Conservation (phyloP, 2,329 filamentous ascomycete genomes). For the Penicillium sp. region DNA sequence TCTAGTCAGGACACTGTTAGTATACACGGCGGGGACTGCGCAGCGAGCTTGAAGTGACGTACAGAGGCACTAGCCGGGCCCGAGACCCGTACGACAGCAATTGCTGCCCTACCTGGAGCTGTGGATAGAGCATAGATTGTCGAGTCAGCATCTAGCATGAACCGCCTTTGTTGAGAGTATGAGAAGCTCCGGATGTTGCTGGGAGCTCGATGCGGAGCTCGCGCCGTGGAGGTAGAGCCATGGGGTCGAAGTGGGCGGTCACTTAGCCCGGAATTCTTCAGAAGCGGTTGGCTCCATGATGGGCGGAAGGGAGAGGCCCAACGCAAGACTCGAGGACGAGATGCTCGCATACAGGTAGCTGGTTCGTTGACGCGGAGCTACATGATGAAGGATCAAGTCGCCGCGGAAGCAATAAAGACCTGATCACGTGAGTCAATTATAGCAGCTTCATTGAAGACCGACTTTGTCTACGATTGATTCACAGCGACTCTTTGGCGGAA, state of each 20-base stretch:
- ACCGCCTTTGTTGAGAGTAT: slow-evolving; percentile 12
- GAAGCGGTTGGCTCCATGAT: slow-evolving; percentile 22
- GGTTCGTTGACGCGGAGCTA: neutral
- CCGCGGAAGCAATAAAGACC: neutral
- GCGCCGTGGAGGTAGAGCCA: slow-evolving; percentile 10
- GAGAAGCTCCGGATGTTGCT: slow-evolving; percentile 28
- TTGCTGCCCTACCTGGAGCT: slow-evolving; percentile 80
- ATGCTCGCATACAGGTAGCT: slow-evolving; percentile 33
- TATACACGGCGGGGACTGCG: neutral
- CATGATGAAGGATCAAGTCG: neutral
- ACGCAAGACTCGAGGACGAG: slow-evolving; percentile 22
- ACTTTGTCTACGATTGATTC: too few relatives aligned
- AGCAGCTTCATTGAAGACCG: neutral
- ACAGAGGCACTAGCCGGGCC: slow-evolving; percentile 73
- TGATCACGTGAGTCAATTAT: neutral
- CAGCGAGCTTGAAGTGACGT: slow-evolving; percentile 15
- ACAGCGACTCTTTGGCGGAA: too few relatives aligned
- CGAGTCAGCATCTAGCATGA: slow-evolving; percentile 34
- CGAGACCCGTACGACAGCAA: slow-evolving; percentile 86
- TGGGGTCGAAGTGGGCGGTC: slow-evolving; percentile 15
- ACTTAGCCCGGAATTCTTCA: slow-evolving; percentile 3
- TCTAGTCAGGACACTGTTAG: slow-evolving; percentile 44
- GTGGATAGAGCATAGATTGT: slow-evolving; percentile 95
- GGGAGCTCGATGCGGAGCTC: slow-evolving; percentile 1
- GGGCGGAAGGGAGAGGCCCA: slow-evolving; percentile 31